These are phyloP conservation scores for Epichloe festucae DNA, from an alignment of 2,329 filamentous ascomycete genomes.

Conservation along the genomic window DNA sequence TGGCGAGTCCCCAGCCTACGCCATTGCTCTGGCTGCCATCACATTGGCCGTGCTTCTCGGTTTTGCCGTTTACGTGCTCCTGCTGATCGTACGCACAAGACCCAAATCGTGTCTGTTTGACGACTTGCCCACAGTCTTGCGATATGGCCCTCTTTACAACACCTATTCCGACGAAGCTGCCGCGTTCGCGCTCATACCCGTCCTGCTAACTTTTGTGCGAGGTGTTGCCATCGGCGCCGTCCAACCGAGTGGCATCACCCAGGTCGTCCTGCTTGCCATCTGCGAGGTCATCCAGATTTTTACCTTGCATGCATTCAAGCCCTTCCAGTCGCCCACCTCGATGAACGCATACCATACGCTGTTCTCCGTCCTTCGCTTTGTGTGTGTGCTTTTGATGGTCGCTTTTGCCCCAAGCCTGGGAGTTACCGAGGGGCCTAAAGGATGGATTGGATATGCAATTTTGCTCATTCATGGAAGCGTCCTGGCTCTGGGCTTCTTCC, in stretches of 20 bases:
- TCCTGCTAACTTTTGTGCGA: constrained; percentile 71
- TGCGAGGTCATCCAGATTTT: constrained; percentile 87
- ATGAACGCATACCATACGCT: constrained; percentile 95
- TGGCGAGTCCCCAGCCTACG: constrained; percentile 49
- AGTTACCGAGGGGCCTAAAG: constrained; percentile 65
- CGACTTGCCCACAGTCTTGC: constrained; percentile 75
- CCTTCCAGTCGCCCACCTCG: constrained; percentile 80
- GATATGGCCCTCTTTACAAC: constrained; percentile 92
- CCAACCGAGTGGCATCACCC: constrained; percentile 83
- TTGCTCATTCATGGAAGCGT: constrained; percentile 75
- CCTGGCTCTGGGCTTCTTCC: constrained; percentile 79
- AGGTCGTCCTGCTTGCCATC: constrained; percentile 82
- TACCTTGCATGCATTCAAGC: constrained; percentile 77
- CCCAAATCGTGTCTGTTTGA: constrained; percentile 85
- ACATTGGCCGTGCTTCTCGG: constrained; percentile 60
- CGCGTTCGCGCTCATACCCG: constrained; percentile 76
- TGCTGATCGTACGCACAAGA: constrained; percentile 65
- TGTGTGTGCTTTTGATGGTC: constrained; percentile 63
- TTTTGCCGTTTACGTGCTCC: constrained; percentile 67
- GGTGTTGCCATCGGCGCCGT: constrained; percentile 87
- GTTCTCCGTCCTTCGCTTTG: constrained; percentile 65
- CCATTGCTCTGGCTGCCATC: constrained; percentile 62
- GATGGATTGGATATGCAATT: constrained; percentile 92
- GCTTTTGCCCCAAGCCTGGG: constrained; percentile 75
- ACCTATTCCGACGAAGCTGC: constrained; percentile 92